These are phyloP conservation scores for Chloris gayana DNA, from an alignment of 176 grass and related monocot species.

Conservation along the genomic window DNA sequence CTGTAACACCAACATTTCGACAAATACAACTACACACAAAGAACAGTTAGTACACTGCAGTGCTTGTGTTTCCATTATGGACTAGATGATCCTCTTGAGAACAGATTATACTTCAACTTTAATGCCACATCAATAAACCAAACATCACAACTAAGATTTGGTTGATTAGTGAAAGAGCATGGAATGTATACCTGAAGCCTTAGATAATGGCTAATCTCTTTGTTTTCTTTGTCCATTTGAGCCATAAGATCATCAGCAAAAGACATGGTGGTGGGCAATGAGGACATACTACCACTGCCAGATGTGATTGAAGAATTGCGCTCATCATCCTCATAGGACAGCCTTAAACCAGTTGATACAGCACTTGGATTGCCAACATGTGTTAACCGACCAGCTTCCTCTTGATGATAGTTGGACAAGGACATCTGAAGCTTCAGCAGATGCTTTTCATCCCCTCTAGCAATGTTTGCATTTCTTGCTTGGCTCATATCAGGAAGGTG, in stretches of 20 bases:
- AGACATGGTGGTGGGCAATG: constrained; percentile 31
- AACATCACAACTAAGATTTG: not conserved
- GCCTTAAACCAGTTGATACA: constrained; percentile 58
- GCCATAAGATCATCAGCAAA: constrained; percentile 42
- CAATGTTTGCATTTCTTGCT: constrained; percentile 39
- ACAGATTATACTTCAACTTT: not conserved
- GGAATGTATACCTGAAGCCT: constrained; percentile 42
- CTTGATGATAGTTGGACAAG: constrained; percentile 41
- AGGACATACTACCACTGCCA: constrained; percentile 53
- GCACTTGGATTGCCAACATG: constrained; percentile 39
- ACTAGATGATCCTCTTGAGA: not conserved
- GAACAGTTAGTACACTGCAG: not conserved
- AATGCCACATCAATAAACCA: not conserved
- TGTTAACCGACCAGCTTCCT: constrained; percentile 35
- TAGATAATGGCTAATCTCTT: constrained; percentile 45
- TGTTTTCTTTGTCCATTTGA: constrained; percentile 57
- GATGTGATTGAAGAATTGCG: constrained; percentile 59
- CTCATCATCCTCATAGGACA: constrained; percentile 57
- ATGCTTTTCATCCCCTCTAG: constrained; percentile 35
- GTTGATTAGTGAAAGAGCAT: not conserved
- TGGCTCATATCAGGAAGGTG: constrained; percentile 43
- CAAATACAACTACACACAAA: not conserved
- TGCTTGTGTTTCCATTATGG: not conserved
- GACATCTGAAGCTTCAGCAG: constrained; percentile 60
- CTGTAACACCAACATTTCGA: not conserved